Evolutionary conservation across 2,329 filamentous ascomycete genomes (phyloP).

Genomic region (Fusarium robinianum): DNA sequence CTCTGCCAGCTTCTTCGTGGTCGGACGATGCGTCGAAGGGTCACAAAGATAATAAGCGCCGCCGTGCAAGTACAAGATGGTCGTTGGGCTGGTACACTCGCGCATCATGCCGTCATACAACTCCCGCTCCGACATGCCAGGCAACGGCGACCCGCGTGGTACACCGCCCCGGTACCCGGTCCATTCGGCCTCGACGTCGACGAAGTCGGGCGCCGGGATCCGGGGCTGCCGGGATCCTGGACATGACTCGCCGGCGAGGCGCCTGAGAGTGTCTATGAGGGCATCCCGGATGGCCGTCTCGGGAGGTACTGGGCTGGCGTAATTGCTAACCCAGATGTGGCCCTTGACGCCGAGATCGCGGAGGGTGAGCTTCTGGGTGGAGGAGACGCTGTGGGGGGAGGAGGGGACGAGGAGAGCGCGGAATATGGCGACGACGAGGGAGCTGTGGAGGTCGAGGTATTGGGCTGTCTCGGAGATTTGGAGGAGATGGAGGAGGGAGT

Average conservation of each 20-base stretch:
- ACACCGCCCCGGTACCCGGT: conserved; percentile 68
- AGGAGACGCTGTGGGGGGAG: conserved; percentile 56
- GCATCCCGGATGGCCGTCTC: conserved; percentile 60
- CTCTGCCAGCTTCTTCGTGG: conserved; percentile 65
- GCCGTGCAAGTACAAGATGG: conserved; percentile 75
- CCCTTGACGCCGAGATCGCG: conserved; percentile 74
- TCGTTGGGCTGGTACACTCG: conserved; percentile 66
- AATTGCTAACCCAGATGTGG: conserved; percentile 78
- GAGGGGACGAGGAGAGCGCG: conserved; percentile 62
- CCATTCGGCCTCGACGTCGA: conserved; percentile 73
- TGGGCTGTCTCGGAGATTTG: conserved; percentile 70
- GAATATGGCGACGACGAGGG: conserved; percentile 72
- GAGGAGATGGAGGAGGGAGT: conserved; percentile 66
- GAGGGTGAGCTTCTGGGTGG: conserved; percentile 65
- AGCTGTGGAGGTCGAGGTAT: conserved; percentile 79
- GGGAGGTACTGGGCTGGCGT: conserved; percentile 64
- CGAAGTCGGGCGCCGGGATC: conserved; percentile 54
- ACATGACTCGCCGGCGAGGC: conserved; percentile 27
- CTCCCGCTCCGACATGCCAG: conserved; percentile 62
- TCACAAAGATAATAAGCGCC: conserved; percentile 76
- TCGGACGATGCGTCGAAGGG: conserved; percentile 66
- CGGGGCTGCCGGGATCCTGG: conserved; percentile 7
- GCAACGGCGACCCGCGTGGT: conserved; percentile 53
- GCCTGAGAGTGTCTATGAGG: conserved; percentile 58
- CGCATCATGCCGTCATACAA: conserved; percentile 70